phyloP scores from a whole-genome alignment of 805 yeast species.

The Candida manassasensis region DNA sequence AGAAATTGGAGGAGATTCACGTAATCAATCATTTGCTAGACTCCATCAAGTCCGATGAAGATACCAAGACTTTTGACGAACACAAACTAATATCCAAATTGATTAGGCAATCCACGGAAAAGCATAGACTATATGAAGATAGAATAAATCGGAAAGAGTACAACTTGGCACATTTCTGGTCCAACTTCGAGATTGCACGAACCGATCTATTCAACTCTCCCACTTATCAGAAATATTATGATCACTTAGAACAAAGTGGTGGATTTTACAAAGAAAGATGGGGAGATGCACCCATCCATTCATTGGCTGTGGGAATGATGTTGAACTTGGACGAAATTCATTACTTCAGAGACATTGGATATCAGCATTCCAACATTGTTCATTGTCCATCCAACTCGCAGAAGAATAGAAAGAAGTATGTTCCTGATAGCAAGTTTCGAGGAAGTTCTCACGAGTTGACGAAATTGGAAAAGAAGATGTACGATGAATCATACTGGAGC shows the following conservation, averaged over 20 bases:
- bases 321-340: conserved; percentile 68
- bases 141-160: conserved; percentile 63
- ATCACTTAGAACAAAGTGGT: conserved; percentile 62
- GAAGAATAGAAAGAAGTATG: conserved; percentile 45
- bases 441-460: conserved; percentile 8
- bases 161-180: conserved; percentile 86
- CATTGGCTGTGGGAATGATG: conserved; percentile 77
- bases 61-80: conserved; percentile 20
- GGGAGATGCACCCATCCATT: conserved; percentile 97
- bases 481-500: conserved; percentile 29
- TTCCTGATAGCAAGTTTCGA: conserved; percentile 24
- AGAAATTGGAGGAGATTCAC: conserved; percentile 24
- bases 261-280: conserved; percentile 91
- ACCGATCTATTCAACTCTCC: conserved; percentile 68
- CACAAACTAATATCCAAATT: conserved; percentile 35
- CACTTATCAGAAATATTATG: conserved; percentile 62
- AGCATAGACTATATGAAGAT: conserved; percentile 38
- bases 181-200: conserved; percentile 87
- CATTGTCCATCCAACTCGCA: conserved; percentile 75
- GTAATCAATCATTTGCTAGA: conserved; percentile 20
- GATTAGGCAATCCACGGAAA: conserved; percentile 25
- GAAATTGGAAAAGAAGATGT: not conserved
- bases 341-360: conserved; percentile 91
- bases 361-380: conserved; percentile 70
- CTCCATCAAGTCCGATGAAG: conserved; percentile 18